Conservation (phyloP, 169 alveolate genomes). For the Eimeria nieschulzi region DNA sequence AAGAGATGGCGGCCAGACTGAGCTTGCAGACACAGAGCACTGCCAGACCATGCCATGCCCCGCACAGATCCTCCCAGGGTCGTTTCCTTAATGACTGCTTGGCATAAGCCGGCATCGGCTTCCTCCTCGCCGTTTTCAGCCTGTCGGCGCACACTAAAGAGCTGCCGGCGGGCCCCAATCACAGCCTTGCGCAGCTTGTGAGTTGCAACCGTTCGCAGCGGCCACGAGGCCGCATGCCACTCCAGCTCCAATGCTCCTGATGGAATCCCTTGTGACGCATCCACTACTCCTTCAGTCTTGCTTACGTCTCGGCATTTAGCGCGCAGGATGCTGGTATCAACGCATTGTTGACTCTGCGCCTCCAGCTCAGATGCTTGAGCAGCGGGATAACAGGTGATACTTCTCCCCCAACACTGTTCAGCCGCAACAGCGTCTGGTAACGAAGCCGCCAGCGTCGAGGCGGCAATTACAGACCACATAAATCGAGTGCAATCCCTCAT, state of each 20-base stretch:
- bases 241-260: neutral
- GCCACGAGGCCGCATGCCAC: constrained; percentile 25
- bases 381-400: neutral
- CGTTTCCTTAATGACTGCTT: neutral
- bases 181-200: constrained; percentile 6
- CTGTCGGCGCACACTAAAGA: constrained; percentile 15
- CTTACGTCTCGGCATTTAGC: too few species aligned
- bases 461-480: constrained; percentile 54
- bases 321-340: too few species aligned
- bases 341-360: neutral
- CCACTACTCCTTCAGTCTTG: neutral
- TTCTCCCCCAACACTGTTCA: neutral
- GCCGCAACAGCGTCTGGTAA: neutral
- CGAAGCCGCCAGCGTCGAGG: constrained; percentile 39
- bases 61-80: neutral
- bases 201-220: neutral
- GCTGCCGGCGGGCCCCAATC: constrained; percentile 42
- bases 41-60: neutral
- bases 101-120: neutral
- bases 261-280: neutral
- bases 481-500: constrained; percentile 59
- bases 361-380: neutral
- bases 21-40: neutral
- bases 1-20: constrained; percentile 42
- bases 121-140: constrained; percentile 2